Conservation (phyloP, 129 eudicot species). For the Arctium lappa region DNA sequence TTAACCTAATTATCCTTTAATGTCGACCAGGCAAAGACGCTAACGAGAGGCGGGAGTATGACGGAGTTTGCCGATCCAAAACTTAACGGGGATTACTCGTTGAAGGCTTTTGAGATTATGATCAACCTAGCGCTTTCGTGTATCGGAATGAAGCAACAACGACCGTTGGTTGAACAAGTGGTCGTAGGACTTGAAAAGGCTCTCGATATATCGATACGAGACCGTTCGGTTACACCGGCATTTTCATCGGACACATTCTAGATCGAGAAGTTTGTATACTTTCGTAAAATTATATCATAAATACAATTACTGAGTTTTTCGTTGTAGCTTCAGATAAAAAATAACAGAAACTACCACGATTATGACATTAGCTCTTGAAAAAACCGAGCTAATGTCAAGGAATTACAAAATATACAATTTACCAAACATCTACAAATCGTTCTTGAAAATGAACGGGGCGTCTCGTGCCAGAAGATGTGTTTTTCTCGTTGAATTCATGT, state of each 20-base stretch:
- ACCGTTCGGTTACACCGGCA: conserved; percentile 29
- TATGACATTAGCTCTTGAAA: conserved; percentile 49
- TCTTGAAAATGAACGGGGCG: conserved; percentile 34
- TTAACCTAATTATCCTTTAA: not conserved
- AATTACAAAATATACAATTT: conserved; percentile 15
- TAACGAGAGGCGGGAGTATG: conserved; percentile 55
- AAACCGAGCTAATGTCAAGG: conserved; percentile 46
- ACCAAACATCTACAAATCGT: conserved; percentile 65
- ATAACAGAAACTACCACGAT: conserved; percentile 32
- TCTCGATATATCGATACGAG: conserved; percentile 46
- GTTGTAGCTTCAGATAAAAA: conserved; percentile 51
- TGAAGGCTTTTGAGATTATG: conserved; percentile 53
- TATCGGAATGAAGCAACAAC: conserved; percentile 66
- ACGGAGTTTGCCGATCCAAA: conserved; percentile 70
- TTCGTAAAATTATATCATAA: not conserved
- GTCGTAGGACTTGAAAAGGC: conserved; percentile 52
- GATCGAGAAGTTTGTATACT: conserved; percentile 9
- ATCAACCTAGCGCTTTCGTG: conserved; percentile 58
- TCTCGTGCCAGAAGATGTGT: conserved; percentile 37
- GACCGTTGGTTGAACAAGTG: conserved; percentile 77
- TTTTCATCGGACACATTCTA: conserved; percentile 25
- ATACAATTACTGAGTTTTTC: not conserved
- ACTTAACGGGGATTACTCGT: conserved; percentile 50
- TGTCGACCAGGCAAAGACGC: conserved; percentile 47
- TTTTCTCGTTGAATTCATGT: conserved; percentile 54